Evolutionary conservation across 805 yeast genomes (phyloP), one percentile per base, ranked within the genome.

Genomic region (Metschnikowia amazonensis): DNA sequence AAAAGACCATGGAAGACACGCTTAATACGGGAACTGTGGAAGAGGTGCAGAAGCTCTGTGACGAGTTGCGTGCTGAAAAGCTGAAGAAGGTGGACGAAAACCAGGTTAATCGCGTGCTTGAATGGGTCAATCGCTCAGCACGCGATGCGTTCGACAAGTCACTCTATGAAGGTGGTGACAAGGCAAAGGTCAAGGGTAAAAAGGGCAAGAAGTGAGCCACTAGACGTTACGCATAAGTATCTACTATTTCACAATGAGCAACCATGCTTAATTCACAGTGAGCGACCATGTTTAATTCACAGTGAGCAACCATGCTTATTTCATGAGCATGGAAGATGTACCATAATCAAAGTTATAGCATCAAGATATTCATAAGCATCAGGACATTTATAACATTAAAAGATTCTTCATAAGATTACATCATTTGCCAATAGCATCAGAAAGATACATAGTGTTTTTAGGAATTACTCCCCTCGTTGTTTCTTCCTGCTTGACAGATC

Each of bases 61-160:
- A 52, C 42, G 51, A 65, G 45, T 51, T 75, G 55, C 42, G 62
- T 46, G 44, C 54, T n/a, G 57, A 60, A 29, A 53, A 78, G 44
- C 60, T 52, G 1, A 59, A 62, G 9, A 56, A 74, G 48, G 57
- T 60, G 37, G 59, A 64, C 11, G 72, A 74, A 18, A 65, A 74
- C 43, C 79, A 70, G 47, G 56, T 66, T 42, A 65, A 67, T 17
- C 62, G 82, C 43, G 79, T 80, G 27, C 57, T 72, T 2, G 80
- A 77, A 46, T 82, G 88, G 87, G 81, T 80, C 21, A 82, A 82
- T 55, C 72, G 80, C 7, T 64, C 71, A 14, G 86, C 87, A 1
- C 51, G 74, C 13, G 83, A 79, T 10, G 59, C 62, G 33, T 63
- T 70, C 13, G 86, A 80, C 4, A 70, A 72, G 48, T 64, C 75